Conservation (phyloP, 148 eudicot genomes). For the Cornus controversa region DNA sequence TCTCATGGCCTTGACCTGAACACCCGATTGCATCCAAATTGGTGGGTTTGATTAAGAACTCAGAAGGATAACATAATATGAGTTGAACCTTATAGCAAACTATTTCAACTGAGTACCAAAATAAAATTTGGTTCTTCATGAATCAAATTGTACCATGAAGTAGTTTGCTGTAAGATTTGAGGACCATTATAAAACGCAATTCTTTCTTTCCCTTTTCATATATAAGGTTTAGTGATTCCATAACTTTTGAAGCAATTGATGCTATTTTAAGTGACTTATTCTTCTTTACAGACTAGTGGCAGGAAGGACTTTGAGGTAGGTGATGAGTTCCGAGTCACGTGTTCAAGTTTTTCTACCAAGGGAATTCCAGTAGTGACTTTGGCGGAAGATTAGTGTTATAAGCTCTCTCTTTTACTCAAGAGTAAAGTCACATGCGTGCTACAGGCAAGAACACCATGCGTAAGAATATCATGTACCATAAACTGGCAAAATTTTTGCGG, state of each 20-base stretch:
- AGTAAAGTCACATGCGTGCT: background rate
- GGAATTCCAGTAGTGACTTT: constrained; percentile 76
- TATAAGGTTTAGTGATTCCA: background rate
- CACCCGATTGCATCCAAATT: too few species aligned
- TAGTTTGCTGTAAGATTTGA: background rate
- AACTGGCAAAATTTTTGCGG: background rate
- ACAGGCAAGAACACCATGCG: background rate
- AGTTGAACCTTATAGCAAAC: too few species aligned
- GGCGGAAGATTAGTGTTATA: constrained; percentile 31
- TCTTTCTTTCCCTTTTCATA: background rate
- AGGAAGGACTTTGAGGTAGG: constrained; percentile 54
- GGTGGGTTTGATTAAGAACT: too few species aligned
- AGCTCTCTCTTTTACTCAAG: background rate
- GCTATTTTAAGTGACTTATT: background rate
- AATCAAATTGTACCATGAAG: too few species aligned
- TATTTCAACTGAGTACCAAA: too few species aligned
- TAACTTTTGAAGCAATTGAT: background rate
- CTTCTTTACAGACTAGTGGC: constrained; percentile 42
- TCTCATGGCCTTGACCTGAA: too few species aligned
- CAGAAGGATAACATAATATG: too few species aligned
- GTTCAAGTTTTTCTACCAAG: constrained; percentile 72
- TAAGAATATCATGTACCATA: background rate
- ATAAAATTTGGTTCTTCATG: too few species aligned
- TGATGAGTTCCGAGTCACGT: constrained; percentile 58
- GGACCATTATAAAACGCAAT: too few species aligned